Conservation (phyloP, 2,329 filamentous ascomycete genomes). For the Nannizziopsis arthrosporioides region DNA sequence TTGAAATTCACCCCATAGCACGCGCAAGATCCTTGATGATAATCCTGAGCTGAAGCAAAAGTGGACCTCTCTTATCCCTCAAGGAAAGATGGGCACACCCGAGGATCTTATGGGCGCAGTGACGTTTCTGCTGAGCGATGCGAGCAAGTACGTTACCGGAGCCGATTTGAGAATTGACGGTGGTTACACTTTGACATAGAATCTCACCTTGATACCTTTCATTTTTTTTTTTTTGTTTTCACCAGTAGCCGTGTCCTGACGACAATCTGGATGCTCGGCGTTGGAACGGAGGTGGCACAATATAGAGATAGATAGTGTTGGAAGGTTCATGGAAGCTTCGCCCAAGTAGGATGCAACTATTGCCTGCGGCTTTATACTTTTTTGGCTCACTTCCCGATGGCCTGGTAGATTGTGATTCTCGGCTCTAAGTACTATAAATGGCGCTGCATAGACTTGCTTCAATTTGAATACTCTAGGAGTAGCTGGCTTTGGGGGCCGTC, state of each 20-base stretch:
- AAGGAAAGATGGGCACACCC: constrained; percentile 85
- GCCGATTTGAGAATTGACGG: constrained; percentile 74
- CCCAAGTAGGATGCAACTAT: too few species aligned
- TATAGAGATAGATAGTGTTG: too few species aligned
- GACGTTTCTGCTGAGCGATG: constrained; percentile 72
- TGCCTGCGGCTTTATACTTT: too few species aligned
- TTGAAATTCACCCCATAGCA: constrained; percentile 43
- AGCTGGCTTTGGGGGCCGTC: too few species aligned
- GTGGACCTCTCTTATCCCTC: constrained; percentile 85
- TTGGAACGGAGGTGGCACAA: too few species aligned
- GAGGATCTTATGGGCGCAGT: constrained; percentile 91
- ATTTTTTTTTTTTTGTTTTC: neutral
- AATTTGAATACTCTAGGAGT: too few species aligned
- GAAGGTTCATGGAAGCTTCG: too few species aligned
- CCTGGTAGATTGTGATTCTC: too few species aligned
- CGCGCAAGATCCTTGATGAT: constrained; percentile 85
- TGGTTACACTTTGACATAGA: constrained; percentile 70
- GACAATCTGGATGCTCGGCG: neutral
- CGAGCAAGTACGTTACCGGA: constrained; percentile 60
- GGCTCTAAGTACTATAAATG: too few species aligned
- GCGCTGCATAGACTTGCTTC: too few species aligned
- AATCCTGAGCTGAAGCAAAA: constrained; percentile 80
- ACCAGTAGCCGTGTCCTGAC: neutral
- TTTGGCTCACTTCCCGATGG: too few species aligned
- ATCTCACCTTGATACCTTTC: neutral